Conservation (phyloP, 805 yeast species). For the Scheffersomyces lignosus region DNA sequence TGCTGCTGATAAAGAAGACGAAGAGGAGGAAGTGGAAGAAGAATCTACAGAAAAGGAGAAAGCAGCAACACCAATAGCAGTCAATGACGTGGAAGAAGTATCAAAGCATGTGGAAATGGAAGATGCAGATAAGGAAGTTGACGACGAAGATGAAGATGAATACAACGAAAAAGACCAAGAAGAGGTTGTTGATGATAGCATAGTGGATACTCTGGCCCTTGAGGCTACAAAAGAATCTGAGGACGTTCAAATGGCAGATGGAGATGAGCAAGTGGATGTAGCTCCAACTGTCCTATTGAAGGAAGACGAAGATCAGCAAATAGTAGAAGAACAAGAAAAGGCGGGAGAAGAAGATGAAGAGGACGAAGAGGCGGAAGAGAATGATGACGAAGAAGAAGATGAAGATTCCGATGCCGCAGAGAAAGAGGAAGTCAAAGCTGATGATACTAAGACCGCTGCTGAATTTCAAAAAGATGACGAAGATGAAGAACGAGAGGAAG, state of each 20-base stretch:
- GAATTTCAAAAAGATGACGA: slow-evolving; percentile 5
- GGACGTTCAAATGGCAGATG: slow-evolving; percentile 1
- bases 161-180: not conserved
- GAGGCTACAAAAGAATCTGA: not conserved
- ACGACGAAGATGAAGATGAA: slow-evolving; percentile 4
- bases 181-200: slow-evolving; percentile 1
- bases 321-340: slow-evolving; percentile 7
- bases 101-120: slow-evolving; percentile 5
- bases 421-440: too few relatives aligned
- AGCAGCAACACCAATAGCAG: slow-evolving; percentile 5
- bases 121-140: slow-evolving; percentile 8
- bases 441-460: slow-evolving; percentile 1
- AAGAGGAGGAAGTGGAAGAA: slow-evolving; percentile 6
- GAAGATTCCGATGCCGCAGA: slow-evolving; percentile 4
- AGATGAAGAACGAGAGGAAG: slow-evolving; percentile 4
- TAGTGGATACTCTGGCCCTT: slow-evolving; percentile 7
- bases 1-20: not conserved
- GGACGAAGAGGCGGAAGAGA: slow-evolving; percentile 1
- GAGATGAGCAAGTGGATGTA: slow-evolving; percentile 3
- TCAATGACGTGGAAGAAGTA: slow-evolving; percentile 2
- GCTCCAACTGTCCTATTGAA: too few relatives aligned
- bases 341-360: slow-evolving; percentile 8
- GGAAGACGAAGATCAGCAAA: slow-evolving; percentile 7
- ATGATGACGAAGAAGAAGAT: not conserved
- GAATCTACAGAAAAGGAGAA: slow-evolving; percentile 5